Conservation (phyloP, 78 protist genomes). For the Diacronema lutheri region DNA sequence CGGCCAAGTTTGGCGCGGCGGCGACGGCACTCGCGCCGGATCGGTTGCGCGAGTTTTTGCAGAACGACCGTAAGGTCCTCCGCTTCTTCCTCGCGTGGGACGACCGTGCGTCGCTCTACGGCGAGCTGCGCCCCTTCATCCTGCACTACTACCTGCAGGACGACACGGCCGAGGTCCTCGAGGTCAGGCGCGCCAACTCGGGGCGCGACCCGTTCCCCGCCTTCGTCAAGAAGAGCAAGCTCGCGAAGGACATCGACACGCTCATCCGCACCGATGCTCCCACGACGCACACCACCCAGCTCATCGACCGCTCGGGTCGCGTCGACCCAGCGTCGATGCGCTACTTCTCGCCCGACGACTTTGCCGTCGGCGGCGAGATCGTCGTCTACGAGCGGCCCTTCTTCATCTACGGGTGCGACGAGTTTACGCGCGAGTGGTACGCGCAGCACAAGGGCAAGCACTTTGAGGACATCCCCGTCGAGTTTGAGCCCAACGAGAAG, state of each 20-base stretch:
- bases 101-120: conserved; percentile 47
- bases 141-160: conserved; percentile 72
- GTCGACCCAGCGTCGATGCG: too few species aligned
- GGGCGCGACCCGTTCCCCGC: conserved; percentile 66
- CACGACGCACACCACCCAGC: too few species aligned
- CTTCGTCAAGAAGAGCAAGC: conserved; percentile 39
- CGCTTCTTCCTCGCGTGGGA: conserved; percentile 74
- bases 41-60: conserved; percentile 30
- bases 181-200: conserved; percentile 44
- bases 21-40: neutral
- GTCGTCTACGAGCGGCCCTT: neutral
- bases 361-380: conserved; percentile 24
- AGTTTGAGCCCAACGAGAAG: neutral
- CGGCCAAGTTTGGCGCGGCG: neutral
- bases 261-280: too few species aligned
- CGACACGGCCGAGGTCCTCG: conserved; percentile 62
- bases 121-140: conserved; percentile 46
- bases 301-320: too few species aligned
- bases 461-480: neutral
- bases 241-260: conserved; percentile 16
- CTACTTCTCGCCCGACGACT: too few species aligned
- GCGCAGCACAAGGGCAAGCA: neutral
- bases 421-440: conserved; percentile 42
- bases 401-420: conserved; percentile 35
- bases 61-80: conserved; percentile 66